Base-by-base conservation (phyloP, 768 basidiomycete genomes). In the Lenzites betulinus region DNA sequence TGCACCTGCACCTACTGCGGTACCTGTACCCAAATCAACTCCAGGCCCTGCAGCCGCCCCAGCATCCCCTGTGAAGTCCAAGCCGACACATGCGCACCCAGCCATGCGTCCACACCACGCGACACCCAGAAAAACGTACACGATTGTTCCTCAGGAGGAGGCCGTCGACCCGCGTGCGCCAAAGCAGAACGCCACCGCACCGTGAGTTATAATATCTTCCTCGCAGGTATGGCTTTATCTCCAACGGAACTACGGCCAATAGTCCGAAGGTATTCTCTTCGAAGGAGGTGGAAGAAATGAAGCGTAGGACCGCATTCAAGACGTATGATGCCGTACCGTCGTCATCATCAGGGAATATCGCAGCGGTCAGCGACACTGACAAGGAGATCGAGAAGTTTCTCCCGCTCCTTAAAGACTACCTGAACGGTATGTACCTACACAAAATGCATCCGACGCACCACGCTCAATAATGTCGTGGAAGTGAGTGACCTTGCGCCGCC, bases 321-420 rank as follows among this genome's bases (percentile, higher is more conserved):
- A 79, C 92, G 79, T 92, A 86, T 57, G 90, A 92, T 60, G 91
- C 90, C 0, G 77, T 92, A 12, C 83, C 69, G 8, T 67, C 68
- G 18, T 60, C 67, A 3, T 28, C 64, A 0, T 46, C 38, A 1
- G 44, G 59, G 12, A 50, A 44, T 51, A n/a, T 64, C 5, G 47
- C 11, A 4, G 6, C 47, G 13, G 8, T 26, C 8, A 63, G 39
- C 35, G 59, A 68, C 9, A 58, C 77, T 6, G 87, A 86, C 64
- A 68, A 77, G 5, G 89, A 92, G 65, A 83, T 92, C 77, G 90
- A 87, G 55, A 90, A 89, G 55, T 92, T 93, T 67, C 60, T 90
- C 46, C 87, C 90, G 0, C 78, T 93, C 78, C 73, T 93, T n/a
- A 82, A 84, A 59, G 88, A 90, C 62, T 93, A 92, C 71, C 78